These are phyloP conservation scores for Claviceps monticola DNA, from an alignment of 2,329 filamentous ascomycete genomes.

Conservation along the genomic window DNA sequence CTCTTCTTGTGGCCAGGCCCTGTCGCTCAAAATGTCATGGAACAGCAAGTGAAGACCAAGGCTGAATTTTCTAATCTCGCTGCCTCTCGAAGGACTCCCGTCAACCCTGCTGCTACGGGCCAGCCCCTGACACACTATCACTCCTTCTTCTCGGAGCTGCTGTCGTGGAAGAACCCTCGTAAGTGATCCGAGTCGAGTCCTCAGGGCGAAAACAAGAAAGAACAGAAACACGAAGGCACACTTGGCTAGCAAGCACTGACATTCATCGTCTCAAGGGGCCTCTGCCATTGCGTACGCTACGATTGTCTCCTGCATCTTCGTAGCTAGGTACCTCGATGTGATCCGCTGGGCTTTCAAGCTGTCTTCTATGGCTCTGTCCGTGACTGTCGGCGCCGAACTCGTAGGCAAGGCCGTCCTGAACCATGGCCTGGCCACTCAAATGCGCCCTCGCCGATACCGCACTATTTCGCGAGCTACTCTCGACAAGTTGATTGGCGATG, in stretches of 20 bases:
- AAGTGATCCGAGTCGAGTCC: slow-evolving; percentile 15
- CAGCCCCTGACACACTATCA: slow-evolving; percentile 56
- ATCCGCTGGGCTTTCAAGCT: slow-evolving; percentile 52
- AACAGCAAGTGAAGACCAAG: slow-evolving; percentile 40
- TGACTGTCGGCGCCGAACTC: slow-evolving; percentile 47
- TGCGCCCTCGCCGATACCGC: slow-evolving; percentile 55
- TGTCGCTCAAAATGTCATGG: slow-evolving; percentile 44
- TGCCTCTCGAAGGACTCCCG: slow-evolving; percentile 40
- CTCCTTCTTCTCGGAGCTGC: slow-evolving; percentile 54
- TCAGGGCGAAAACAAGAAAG: background rate
- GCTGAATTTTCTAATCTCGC: slow-evolving; percentile 45
- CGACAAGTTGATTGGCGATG: slow-evolving; percentile 46
- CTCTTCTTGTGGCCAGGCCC: slow-evolving; percentile 28
- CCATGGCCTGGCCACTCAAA: slow-evolving; percentile 48
- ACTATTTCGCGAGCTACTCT: slow-evolving; percentile 49
- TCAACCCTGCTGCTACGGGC: slow-evolving; percentile 40
- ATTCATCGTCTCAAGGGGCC: slow-evolving; percentile 30
- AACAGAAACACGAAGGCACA: background rate
- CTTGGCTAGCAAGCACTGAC: slow-evolving; percentile 5
- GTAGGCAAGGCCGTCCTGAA: slow-evolving; percentile 47
- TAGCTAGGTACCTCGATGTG: slow-evolving; percentile 51
- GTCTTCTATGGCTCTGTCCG: slow-evolving; percentile 46
- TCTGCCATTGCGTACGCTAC: slow-evolving; percentile 50
- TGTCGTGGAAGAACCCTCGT: slow-evolving; percentile 58
- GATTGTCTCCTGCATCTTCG: slow-evolving; percentile 45